These are phyloP conservation scores for Gastrodia elata DNA, from an alignment of 106 monocot species.

Conservation along the genomic window DNA sequence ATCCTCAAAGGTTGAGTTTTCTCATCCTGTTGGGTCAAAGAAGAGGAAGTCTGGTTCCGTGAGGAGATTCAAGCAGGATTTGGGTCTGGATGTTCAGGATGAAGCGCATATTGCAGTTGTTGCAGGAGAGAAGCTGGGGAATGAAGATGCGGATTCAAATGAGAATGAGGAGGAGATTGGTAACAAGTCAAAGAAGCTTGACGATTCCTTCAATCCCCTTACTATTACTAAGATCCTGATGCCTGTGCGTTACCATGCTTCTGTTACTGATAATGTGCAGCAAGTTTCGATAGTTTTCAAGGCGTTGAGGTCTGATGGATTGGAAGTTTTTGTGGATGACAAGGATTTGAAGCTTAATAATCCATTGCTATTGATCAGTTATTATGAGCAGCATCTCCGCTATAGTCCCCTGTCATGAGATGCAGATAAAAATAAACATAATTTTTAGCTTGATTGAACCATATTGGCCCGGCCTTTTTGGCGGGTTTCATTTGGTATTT, in stretches of 20 bases:
- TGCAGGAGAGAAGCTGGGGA: slow-evolving; percentile 24
- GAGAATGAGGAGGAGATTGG: slow-evolving; percentile 23
- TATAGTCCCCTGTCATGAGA: slow-evolving; percentile 28
- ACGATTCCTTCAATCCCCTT: slow-evolving; percentile 10
- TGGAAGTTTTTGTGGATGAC: slow-evolving; percentile 37
- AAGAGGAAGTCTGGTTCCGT: slow-evolving; percentile 87
- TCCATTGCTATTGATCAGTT: slow-evolving; percentile 43
- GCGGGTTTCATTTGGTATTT: background rate
- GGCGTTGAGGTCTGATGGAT: slow-evolving; percentile 39
- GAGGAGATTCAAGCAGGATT: slow-evolving; percentile 54
- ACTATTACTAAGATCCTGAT: slow-evolving; percentile 15
- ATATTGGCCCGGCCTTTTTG: background rate
- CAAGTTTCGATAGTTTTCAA: slow-evolving; percentile 12
- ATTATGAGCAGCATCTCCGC: slow-evolving; percentile 46
- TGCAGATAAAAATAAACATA: background rate
- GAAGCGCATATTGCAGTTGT: slow-evolving; percentile 2
- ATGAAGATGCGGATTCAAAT: slow-evolving; percentile 28
- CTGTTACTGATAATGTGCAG: slow-evolving; percentile 12
- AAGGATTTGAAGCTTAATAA: slow-evolving; percentile 38
- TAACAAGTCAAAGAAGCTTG: slow-evolving; percentile 22
- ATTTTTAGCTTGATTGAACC: background rate
- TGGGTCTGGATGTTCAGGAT: background rate
- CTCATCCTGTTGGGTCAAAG: slow-evolving; percentile 46
- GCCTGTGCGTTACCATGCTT: slow-evolving; percentile 12
- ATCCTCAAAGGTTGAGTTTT: slow-evolving; percentile 19